Evolutionary conservation across 2,329 filamentous ascomycete species (phyloP), one percentile per base, ranked within the genome.

Genomic region (Verticillium isaacii): DNA sequence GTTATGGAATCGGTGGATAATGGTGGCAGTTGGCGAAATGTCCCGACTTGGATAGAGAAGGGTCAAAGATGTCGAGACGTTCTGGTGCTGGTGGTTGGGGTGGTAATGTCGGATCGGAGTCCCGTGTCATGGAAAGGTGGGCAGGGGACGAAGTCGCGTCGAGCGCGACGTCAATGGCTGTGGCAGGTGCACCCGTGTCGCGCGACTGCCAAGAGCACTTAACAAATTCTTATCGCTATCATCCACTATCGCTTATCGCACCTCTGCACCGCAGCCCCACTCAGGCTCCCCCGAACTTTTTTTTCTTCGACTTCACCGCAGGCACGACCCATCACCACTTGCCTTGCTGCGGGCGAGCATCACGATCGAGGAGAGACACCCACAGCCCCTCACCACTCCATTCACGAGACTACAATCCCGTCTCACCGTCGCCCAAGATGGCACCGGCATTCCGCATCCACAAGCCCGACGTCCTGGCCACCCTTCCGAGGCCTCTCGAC

Each of bases 381-480:
- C 45, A 52, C 45, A 25, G 19, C 45, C 45, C 45, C 45, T 52
- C 45, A 52, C n/a, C 45, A 23, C 19, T n/a, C 45, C 45, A 52
- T 52, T 3, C n/a, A 52, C 45, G 45, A 52, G 45, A 23, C 45
- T 52, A 8, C n/a, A 52, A n/a, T 23, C 5, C 45, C 23, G 45
- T 19, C 45, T 52, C 11, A 11, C 19, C n/a, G 15, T 15, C 23
- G 15, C 25, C 23, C 67, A 68, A 39, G 45, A 87, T 87, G 85
- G 79, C 84, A 66, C 82, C 83, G 55, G 82, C 84, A 65, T 85
- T 87, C 68, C 82, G 84, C 65, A 82, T 89, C 61, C 85, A 88
- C 71, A 82, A 82, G 75, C 86, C 87, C n/a, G 88, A 85, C 69
- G 81, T 87, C 63, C 76, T 89, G 65, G 83, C 85, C 37, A 76